phyloP scores from a whole-genome alignment of 176 grass and related monocot genomes.

The Panicum miliaceum region DNA sequence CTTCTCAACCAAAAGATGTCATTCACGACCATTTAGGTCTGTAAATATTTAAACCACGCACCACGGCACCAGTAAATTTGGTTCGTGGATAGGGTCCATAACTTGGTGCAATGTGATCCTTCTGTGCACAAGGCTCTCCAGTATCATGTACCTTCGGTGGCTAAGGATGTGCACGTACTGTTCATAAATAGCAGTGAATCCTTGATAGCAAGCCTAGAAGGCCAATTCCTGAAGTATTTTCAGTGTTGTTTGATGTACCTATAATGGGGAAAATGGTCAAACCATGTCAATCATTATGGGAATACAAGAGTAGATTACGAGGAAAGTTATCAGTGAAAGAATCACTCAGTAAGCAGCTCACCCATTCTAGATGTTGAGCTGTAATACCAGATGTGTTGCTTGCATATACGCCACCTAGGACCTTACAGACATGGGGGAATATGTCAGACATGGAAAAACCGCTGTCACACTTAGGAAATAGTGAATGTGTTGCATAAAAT shows the following conservation, averaged over 20 bases:
- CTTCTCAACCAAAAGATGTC: background rate
- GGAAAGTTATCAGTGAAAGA: background rate
- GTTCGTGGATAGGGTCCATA: background rate
- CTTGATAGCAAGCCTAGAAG: constrained; percentile 41
- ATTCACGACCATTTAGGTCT: background rate
- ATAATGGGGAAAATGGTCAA: constrained; percentile 18
- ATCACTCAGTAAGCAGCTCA: constrained; percentile 35
- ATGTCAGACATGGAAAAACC: background rate
- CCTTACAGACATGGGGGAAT: constrained; percentile 49
- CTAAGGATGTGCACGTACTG: background rate
- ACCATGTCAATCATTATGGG: background rate
- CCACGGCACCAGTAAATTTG: background rate
- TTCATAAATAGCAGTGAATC: background rate
- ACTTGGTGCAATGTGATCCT: background rate
- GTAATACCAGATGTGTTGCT: constrained; percentile 83
- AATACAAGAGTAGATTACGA: background rate
- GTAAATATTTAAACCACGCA: background rate
- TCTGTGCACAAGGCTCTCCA: background rate
- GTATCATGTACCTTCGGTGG: background rate
- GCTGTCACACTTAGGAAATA: background rate
- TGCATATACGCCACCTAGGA: constrained; percentile 81
- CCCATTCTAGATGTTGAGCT: constrained; percentile 97
- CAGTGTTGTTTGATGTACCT: constrained; percentile 88
- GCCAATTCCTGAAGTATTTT: constrained; percentile 94
- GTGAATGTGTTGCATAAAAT: background rate